phyloP scores from a whole-genome alignment of 768 basidiomycete species.

The Ramaria sp. region DNA sequence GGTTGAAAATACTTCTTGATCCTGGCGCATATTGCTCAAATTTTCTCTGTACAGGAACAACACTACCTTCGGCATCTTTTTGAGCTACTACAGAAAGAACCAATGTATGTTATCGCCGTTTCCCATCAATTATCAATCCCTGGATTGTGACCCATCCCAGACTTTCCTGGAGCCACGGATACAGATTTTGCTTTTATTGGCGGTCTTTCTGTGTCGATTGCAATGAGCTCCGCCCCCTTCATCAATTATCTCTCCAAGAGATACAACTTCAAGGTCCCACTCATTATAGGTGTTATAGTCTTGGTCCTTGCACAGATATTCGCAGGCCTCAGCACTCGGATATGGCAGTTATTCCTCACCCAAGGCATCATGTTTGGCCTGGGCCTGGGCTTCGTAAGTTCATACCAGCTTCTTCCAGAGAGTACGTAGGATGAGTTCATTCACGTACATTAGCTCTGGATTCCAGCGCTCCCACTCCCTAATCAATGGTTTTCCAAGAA shows the following conservation, averaged over 20 bases:
- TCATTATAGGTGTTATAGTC: conserved; percentile 13
- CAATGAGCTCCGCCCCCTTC: conserved; percentile 15
- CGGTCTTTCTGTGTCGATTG: conserved; percentile 13
- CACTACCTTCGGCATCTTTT: neutral
- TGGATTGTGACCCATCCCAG: neutral
- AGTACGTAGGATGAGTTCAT: neutral
- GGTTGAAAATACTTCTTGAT: neutral
- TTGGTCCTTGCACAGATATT: conserved; percentile 12
- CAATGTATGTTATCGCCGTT: neutral
- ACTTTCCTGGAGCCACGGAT: conserved; percentile 15
- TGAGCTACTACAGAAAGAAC: neutral
- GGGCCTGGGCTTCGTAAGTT: conserved; percentile 14
- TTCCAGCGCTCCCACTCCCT: conserved; percentile 1
- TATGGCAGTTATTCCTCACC: conserved; percentile 18
- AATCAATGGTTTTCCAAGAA: conserved; percentile 6
- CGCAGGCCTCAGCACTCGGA: conserved; percentile 15
- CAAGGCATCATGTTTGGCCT: conserved; percentile 17
- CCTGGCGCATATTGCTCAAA: neutral
- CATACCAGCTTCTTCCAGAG: neutral
- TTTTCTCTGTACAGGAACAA: neutral
- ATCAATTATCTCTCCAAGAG: conserved; percentile 15
- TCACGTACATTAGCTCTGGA: neutral
- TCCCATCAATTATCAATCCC: neutral
- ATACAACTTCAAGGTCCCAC: conserved; percentile 13
- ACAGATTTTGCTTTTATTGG: conserved; percentile 16